phyloP scores from a whole-genome alignment of 495 filamentous ascomycete genomes.

The Lophiostoma macrostomum region DNA sequence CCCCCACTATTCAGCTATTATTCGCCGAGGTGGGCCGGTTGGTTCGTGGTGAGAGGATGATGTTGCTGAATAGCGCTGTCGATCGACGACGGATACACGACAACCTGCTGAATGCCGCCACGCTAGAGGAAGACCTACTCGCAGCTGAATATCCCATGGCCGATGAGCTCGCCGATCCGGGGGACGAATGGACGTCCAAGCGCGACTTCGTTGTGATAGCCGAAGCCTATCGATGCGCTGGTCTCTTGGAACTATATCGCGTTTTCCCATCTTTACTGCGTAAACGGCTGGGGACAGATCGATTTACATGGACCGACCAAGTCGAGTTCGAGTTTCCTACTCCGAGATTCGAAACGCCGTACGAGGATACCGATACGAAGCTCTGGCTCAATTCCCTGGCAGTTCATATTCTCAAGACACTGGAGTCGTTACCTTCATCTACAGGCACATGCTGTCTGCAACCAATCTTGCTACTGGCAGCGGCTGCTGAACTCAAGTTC shows the following conservation, averaged over 20 bases:
- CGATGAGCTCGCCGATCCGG: slow-evolving; percentile 52
- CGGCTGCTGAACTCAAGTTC: slow-evolving; percentile 51
- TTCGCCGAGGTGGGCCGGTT: slow-evolving; percentile 56
- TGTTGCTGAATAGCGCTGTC: slow-evolving; percentile 6
- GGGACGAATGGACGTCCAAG: slow-evolving; percentile 55
- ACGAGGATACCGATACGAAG: slow-evolving; percentile 36
- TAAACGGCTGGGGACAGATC: slow-evolving; percentile 41
- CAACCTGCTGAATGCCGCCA: slow-evolving; percentile 47
- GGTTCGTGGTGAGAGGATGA: slow-evolving; percentile 49
- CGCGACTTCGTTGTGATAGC: slow-evolving; percentile 57
- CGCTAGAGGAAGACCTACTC: slow-evolving; percentile 53
- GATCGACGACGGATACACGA: slow-evolving; percentile 30
- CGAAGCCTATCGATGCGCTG: slow-evolving; percentile 55
- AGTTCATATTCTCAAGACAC: slow-evolving; percentile 50
- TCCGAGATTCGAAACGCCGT: slow-evolving; percentile 19
- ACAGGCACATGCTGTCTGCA: slow-evolving; percentile 56
- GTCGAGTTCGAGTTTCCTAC: slow-evolving; percentile 25
- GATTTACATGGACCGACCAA: slow-evolving; percentile 27
- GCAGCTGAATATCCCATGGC: slow-evolving; percentile 49
- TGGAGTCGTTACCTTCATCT: slow-evolving; percentile 51
- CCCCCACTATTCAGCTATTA: slow-evolving; percentile 52
- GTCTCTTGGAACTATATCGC: slow-evolving; percentile 55
- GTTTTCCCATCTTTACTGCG: slow-evolving; percentile 53
- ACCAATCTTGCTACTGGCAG: slow-evolving; percentile 53
- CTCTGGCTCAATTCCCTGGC: slow-evolving; percentile 54